Percentiles rank a stretch among this genome's conserved stretches.
phyloP scores from a whole-genome alignment of 352 stramenopile genomes.

The Phytophthora capsici region DNA sequence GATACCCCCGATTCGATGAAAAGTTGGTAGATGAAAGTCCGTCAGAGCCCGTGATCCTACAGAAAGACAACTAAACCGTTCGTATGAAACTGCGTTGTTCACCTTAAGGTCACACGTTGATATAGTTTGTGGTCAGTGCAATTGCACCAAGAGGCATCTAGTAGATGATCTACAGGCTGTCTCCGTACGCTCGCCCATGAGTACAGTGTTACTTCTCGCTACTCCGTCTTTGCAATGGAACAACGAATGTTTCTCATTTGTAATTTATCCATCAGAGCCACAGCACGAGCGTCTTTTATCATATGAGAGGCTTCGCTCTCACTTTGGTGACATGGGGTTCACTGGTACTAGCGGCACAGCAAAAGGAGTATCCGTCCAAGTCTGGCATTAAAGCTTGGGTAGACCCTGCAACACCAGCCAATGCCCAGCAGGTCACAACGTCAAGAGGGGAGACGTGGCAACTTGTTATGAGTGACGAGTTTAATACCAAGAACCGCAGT shows the following conservation, averaged over 20 bases:
- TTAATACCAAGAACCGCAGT: conserved; percentile 81
- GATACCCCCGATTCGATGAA: conserved; percentile 5
- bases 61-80: no score
- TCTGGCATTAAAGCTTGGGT: conserved; percentile 56
- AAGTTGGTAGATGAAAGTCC: conserved; percentile 11
- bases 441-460: conserved; percentile 52
- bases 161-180: conserved; percentile 11
- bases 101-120: conserved; percentile 48
- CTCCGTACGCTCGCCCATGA: conserved; percentile 11
- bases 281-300: neutral
- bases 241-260: conserved; percentile 20
- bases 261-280: conserved; percentile 5
- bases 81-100: no score
- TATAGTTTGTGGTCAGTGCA: conserved; percentile 22
- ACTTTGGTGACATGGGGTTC: neutral
- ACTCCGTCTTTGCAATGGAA: conserved; percentile 9
- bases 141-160: conserved; percentile 5
- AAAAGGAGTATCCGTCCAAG: conserved; percentile 45
- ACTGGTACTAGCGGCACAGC: neutral
- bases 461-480: conserved; percentile 94
- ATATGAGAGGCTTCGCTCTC: neutral
- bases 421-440: conserved; percentile 39
- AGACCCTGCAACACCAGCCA: conserved; percentile 49
- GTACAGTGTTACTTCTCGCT: conserved; percentile 13
- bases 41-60: neutral